These are phyloP conservation scores for Sphagnum contortum DNA, from an alignment of 225 moss, liverwort and hornwort genomes.

Conservation along the genomic window DNA sequence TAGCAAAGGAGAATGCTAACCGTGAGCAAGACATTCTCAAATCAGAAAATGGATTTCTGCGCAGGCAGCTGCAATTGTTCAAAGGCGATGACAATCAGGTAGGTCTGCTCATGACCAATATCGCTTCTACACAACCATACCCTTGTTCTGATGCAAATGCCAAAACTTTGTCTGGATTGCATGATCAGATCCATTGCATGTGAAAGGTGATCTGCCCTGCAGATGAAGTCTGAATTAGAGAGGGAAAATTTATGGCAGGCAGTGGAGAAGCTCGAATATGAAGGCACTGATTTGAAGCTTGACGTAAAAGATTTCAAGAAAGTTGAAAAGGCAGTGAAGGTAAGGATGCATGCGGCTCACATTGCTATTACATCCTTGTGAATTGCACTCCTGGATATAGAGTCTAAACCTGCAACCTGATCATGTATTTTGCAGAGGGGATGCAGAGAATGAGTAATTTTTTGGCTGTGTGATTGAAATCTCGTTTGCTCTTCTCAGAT, in stretches of 20 bases:
- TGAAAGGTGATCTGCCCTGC: conserved; percentile 6
- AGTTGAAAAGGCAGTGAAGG: conserved; percentile 28
- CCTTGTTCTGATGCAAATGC: no score
- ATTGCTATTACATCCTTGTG: no score
- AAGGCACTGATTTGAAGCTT: conserved; percentile 37
- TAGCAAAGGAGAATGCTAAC: conserved; percentile 19
- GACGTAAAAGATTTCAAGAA: conserved; percentile 37
- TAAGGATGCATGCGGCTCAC: not conserved
- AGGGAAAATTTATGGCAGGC: conserved; percentile 31
- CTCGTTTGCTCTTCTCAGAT: conserved; percentile 2
- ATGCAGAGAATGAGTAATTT: no score
- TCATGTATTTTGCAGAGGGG: no score
- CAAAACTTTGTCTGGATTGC: no score
- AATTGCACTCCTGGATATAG: no score
- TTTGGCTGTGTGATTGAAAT: no score
- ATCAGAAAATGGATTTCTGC: conserved; percentile 7
- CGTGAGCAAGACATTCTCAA: conserved; percentile 13
- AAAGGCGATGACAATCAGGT: conserved; percentile 21
- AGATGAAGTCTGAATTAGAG: conserved; percentile 22
- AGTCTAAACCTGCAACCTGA: no score
- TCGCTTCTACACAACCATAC: no score
- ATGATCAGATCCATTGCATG: not conserved
- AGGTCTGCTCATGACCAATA: not conserved
- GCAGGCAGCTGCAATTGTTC: conserved; percentile 13
- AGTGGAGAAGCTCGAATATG: conserved; percentile 37